Evolutionary conservation across 805 yeast genomes (phyloP), one percentile per base, ranked within the genome.

Genomic region (Candida tammaniensis): DNA sequence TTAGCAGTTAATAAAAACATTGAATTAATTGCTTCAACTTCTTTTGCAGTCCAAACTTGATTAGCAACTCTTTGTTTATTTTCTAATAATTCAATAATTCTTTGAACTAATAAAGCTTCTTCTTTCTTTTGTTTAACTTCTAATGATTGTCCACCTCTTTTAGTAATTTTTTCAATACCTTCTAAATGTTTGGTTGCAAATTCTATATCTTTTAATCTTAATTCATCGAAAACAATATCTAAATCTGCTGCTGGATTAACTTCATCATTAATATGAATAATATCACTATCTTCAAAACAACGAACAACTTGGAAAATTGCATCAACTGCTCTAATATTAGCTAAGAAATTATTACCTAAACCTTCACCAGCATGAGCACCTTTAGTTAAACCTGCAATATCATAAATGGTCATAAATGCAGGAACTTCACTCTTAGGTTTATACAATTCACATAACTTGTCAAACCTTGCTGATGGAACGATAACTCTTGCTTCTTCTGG

Each of bases 131-230:
- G 81, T 70, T 91, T 89, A 45, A 82, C 85, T 64, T 91, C 96
- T 57, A 89, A 70, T 24, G 86, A 77, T 63, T 85, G 95, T 43
- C 87, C 95, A 57, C 93, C 95, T 70, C 86, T 82, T 69, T 70
- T 82, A 61, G 85, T 82, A 62, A 80, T 76, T 72, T 81, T 86
- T 60, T 78, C 87, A 47, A 80, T 76, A 54, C 76, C 80, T 71
- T 76, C 95, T 57, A 74, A 77, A 60, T 81, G 72, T 72, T 86
- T 89, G 54, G 79, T 79, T 47, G 89, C 83, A 56, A 93, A 93
- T 68, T 93, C 98, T 50, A 93, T 88, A 67, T 93, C 98, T 71
- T 93, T 93, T 59, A 91, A 75, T 69, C 96, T 82, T 64, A 93
- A 78, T 72, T 93, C 98, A 46, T 84, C 86, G 48, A 76, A 74